Evolutionary conservation across 257 asterid genomes (phyloP), one percentile per base, ranked within the genome.

Genomic region (Nicotiana otophora): DNA sequence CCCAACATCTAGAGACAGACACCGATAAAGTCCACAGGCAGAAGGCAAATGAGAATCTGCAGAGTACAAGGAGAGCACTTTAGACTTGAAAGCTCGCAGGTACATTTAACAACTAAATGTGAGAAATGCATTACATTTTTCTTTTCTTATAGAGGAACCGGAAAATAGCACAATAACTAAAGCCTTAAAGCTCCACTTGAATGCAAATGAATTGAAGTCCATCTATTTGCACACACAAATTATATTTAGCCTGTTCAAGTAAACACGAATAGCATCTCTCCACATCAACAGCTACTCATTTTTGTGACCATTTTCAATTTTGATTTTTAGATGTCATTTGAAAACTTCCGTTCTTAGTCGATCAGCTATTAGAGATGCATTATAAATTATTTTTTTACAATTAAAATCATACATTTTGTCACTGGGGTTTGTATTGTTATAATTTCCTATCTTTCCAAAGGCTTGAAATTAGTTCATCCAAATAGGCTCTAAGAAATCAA

Each of bases 1-100:
- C 42, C 78, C 78, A 78, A 64, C 68, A 76, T 77, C 78, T 42
- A 46, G 39, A 82, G 42, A 75, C 15, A 26, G 79, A 26, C 39
- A 58, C 63, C 14, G 26, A 34, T 48, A 17, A 63, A 42, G 7
- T 23, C n/a, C 62, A 48, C 61, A 23, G 54, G 58, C 55, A n/a
- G 23, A 58, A 19, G 15, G 33, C 81, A 39, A 9, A 7, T 5
- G 16, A 58, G 70, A 33, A 58, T 67, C 69, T n/a, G 66, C 65
- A 82, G 6, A 55, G 26, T 46, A 33, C 42, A 81, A 68, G 23
- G 3, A 54, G 62, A 81, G 11, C 36, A 55, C 1, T 74, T 75
- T 9, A 75, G 42, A 75, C 10, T 51, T 51, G 63, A 26, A 51
- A 39, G 28, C 42, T 15, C 0, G 23, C 39, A 72, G 60, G 19